A percentile compares a stretch with the other conserved stretches of the same genome.
Conservation (phyloP, 139 green algal species). For the Chlamydomonas urium region DNA sequence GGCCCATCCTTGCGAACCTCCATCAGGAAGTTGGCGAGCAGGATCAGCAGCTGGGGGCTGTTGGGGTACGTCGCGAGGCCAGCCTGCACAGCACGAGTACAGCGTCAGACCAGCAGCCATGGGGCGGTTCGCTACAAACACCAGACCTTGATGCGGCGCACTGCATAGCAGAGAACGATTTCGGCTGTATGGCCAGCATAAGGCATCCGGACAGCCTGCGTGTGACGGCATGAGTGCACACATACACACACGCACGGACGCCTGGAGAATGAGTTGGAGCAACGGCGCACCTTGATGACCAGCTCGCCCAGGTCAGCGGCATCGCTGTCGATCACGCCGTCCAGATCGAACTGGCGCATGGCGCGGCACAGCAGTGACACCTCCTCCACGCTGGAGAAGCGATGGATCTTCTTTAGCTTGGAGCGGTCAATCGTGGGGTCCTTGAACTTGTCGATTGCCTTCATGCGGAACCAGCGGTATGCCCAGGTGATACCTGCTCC, state of each 20-base stretch:
- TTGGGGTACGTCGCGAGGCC: conserved; percentile 25
- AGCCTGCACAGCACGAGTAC: conserved; percentile 14
- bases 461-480: conserved; percentile 16
- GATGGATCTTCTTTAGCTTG: conserved; percentile 21
- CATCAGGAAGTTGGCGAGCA: conserved; percentile 38
- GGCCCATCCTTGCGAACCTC: conserved; percentile 35
- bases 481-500: background rate
- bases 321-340: conserved; percentile 15
- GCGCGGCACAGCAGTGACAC: conserved; percentile 19
- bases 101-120: no score
- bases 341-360: conserved; percentile 19
- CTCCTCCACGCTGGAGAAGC: conserved; percentile 16
- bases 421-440: background rate
- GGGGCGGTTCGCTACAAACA: no score
- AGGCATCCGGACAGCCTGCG: no score
- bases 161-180: no score
- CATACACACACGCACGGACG: no score
- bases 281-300: conserved; percentile 21
- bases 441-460: conserved; percentile 11
- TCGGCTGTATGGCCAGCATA: no score
- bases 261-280: background rate
- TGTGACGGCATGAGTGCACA: no score
- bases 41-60: conserved; percentile 18
- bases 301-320: conserved; percentile 17
- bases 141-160: no score